phyloP scores from a whole-genome alignment of 2,329 filamentous ascomycete species.

The Alternaria longipes region DNA sequence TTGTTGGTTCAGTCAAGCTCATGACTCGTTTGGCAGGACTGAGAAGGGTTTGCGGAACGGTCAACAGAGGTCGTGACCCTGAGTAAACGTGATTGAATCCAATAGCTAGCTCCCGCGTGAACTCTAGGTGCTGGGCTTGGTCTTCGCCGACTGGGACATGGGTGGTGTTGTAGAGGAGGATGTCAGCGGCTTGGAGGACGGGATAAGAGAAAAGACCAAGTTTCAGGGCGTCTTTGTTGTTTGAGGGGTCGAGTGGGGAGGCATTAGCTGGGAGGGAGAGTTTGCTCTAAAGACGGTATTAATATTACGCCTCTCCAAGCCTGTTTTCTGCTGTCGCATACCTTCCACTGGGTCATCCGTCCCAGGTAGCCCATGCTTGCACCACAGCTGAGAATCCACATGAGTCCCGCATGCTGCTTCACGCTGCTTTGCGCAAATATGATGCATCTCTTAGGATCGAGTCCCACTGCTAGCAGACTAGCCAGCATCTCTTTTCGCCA shows the following conservation, averaged over 20 bases:
- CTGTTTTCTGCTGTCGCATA: constrained; percentile 45
- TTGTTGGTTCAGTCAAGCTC: constrained; percentile 79
- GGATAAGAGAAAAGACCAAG: constrained; percentile 95
- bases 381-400: constrained; percentile 95
- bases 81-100: constrained; percentile 87
- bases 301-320: neutral
- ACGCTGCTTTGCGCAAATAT: constrained; percentile 87
- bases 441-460: constrained; percentile 78
- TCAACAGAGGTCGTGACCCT: constrained; percentile 28
- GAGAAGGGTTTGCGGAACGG: constrained; percentile 40
- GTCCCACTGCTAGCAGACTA: constrained; percentile 81
- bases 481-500: constrained; percentile 80
- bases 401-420: constrained; percentile 83
- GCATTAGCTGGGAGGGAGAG: constrained; percentile 69
- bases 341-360: constrained; percentile 99
- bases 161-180: constrained; percentile 84
- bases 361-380: constrained; percentile 93
- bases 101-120: constrained; percentile 83
- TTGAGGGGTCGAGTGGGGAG: constrained; percentile 62
- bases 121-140: constrained; percentile 92
- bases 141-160: constrained; percentile 98
- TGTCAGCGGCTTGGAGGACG: constrained; percentile 92
- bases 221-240: constrained; percentile 70
- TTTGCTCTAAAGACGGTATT: constrained; percentile 64
- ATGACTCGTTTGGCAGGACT: constrained; percentile 83